A percentile compares a stretch with the other conserved stretches of the same genome.
phyloP scores from a whole-genome alignment of 2,329 filamentous ascomycete genomes.

The Neopestalotiopsis sp. region DNA sequence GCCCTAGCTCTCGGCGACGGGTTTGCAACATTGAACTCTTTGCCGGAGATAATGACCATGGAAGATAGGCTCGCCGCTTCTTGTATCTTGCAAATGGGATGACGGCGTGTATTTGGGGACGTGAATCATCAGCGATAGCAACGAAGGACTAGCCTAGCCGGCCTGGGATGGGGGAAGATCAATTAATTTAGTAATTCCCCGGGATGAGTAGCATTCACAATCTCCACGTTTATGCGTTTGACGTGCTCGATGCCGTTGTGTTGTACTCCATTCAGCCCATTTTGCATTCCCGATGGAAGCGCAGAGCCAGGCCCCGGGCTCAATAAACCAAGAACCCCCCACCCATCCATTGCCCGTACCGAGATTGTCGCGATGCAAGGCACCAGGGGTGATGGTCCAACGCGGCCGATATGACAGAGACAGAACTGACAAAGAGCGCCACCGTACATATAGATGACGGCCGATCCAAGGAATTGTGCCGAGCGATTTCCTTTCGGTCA shows the following conservation, averaged over 20 bases:
- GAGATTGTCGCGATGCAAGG: neutral
- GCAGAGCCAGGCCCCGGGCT: neutral
- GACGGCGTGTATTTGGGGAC: neutral
- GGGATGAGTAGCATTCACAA: neutral
- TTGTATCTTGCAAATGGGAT: neutral
- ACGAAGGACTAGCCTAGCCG: neutral
- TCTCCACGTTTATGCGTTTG: slow-evolving; percentile 15
- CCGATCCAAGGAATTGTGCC: neutral
- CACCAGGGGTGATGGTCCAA: neutral
- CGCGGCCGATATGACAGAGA: neutral
- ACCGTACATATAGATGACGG: neutral
- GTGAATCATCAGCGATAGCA: neutral
- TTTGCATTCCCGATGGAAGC: slow-evolving; percentile 3
- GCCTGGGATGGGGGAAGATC: neutral
- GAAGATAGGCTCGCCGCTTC: no score
- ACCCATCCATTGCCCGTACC: neutral
- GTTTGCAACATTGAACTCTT: no score
- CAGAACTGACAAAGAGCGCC: neutral
- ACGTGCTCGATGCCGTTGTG: neutral
- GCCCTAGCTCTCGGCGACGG: no score
- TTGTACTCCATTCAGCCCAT: neutral
- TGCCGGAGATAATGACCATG: no score
- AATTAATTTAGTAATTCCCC: slow-evolving; percentile 10
- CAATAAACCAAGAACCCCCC: neutral
- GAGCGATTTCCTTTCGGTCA: no score